Base-by-base conservation (phyloP, 208 protist species). In the Leishmania aethiopica region DNA sequence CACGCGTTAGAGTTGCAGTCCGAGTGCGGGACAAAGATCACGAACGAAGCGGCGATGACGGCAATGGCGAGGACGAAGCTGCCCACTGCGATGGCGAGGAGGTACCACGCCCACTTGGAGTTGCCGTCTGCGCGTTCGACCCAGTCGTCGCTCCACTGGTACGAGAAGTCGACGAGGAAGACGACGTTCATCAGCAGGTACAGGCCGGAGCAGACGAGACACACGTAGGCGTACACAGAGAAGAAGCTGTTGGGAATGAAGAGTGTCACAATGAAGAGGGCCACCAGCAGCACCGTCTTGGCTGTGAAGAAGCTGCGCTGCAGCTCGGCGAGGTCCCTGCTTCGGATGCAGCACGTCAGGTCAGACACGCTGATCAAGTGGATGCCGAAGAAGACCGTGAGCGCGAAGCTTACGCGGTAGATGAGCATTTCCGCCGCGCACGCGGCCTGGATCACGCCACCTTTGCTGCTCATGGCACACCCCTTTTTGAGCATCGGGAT, bases 111-210 rank as follows among this genome's bases (percentile, higher is more conserved):
- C 94, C 94, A 97, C 90, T 96, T 96, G 35, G 42, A 19, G 69
- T 97, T 90, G 42, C 83, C 53, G 51, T 99, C 96, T 37, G 92
- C 89, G 15, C 96, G 93, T 49, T 88, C 77, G n/a, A 94, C 90
- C 96, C 96, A 99, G 11, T 93, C 90, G 60, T 99, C 97, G 82
- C 93, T 98, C 91, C 97, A 98, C 57, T 92, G 82, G 86, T 98
- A 99, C 51, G 93, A 92, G 81, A 98, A 99, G 74, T 99, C 98
- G 40, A 99, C 95, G 11, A 99, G 87, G 53, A 98, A 92, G 32
- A 99, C 72, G n/a, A 99, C 88, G 80, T 97, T 97, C 80, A 98
- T 88, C 57, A 98, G 57, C 0, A 98, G 83, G 79, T 97, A 98
- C 19, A 97, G 22, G 32, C 86, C 94, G 28, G 92, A 95, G 35